Base-by-base conservation (phyloP, 2,329 filamentous ascomycete species). In the Fusarium oligoseptatum region DNA sequence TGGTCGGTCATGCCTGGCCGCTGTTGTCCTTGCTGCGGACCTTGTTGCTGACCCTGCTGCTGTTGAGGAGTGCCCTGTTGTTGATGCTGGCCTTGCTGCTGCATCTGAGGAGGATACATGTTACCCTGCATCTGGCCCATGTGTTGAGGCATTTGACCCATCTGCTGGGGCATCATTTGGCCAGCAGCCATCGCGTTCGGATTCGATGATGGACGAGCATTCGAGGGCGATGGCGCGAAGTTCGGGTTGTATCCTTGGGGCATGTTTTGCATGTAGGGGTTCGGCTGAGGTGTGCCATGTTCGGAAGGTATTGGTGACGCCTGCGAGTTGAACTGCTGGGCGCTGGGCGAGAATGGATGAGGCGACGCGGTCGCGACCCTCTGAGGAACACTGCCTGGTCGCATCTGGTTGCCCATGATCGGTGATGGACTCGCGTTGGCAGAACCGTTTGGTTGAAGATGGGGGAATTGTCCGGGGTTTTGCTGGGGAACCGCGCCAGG, bases 361-460 rank as follows among this genome's bases (percentile, higher is more conserved):
- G 97, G 96, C 36, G 97, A 98, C 50, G 95, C 93, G 55, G 96
- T 98, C 75, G 95, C 93, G 82, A 98, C 94, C 79, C 95, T 88
- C 81, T 95, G 94, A 43, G 92, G 92, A 15, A 93, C 91, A 78
- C 89, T 89, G 80, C 93, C 90, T 37, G 92, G 89, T 72, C 91
- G 90, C 81, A 92, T 87, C 79, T 97, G 95, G 80, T 93, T 95
- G 71, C 91, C 91, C 91, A 98, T 95, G 72, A 97, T 96, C 32
- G 97, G 97, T 8, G 97, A 98, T 12, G 96, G 96, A 43, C 95
- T 98, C 71, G 94, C 93, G 82, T 95, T 97, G 60, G 91, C 89
- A 4, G 95, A 95, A 61, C 92, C 92, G 79, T 94, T 93, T 75
- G 93, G 91, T 79, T 95, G 93, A 65, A 97, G 89, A 84, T 98